Conservation (phyloP, 78 protist genomes). For the Chrysochromulina tobinii region DNA sequence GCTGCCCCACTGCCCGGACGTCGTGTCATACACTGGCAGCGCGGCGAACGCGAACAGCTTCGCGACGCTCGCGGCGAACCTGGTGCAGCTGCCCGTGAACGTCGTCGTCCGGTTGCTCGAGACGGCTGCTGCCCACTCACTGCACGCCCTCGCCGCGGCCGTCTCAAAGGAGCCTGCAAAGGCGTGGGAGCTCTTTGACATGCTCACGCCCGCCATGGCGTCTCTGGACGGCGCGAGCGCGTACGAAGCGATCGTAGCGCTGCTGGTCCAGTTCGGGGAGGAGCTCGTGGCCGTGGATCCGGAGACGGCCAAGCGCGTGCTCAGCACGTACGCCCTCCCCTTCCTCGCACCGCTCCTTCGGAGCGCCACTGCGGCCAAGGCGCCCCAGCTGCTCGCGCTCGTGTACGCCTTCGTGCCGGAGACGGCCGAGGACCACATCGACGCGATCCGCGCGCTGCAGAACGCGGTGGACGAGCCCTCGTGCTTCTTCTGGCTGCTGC, state of each 20-base stretch:
- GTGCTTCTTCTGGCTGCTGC: not conserved
- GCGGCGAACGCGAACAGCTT: no score
- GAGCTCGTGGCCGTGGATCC: not conserved
- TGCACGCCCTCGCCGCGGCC: not conserved
- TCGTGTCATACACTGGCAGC: no score
- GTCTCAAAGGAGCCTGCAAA: not conserved
- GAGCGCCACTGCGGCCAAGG: not conserved
- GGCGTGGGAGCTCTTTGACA: not conserved
- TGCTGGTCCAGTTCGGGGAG: not conserved
- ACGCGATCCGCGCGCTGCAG: conserved; percentile 1
- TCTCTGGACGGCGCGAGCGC: not conserved
- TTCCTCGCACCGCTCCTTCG: not conserved
- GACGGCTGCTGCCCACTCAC: not conserved
- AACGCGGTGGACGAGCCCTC: not conserved
- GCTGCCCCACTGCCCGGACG: no score
- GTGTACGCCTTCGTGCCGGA: not conserved
- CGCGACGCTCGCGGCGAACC: no score
- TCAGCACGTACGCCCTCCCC: not conserved
- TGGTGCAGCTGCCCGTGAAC: not conserved
- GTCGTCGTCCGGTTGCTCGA: not conserved
- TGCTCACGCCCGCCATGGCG: not conserved
- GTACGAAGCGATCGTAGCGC: not conserved
- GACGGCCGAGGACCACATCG: not conserved
- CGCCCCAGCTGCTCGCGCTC: not conserved
- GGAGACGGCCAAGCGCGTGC: not conserved